phyloP scores from a whole-genome alignment of 345 rosid genomes.

The Crucihimalaya himalaica region DNA sequence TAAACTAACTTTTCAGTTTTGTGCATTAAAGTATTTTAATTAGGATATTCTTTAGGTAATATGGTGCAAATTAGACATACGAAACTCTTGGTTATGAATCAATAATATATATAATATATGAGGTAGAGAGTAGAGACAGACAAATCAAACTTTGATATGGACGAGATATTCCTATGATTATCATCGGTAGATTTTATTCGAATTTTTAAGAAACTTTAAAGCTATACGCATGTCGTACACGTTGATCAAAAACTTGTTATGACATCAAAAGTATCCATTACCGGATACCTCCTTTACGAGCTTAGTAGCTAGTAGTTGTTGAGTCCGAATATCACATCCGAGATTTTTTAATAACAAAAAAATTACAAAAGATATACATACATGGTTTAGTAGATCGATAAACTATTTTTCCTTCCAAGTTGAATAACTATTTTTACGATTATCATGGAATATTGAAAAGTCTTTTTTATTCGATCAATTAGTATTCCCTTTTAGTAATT shows the following conservation, averaged over 20 bases:
- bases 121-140: constrained; percentile 15
- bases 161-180: constrained; percentile 18
- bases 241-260: not conserved
- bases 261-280: constrained; percentile 21
- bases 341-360: too few relatives aligned
- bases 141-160: not conserved
- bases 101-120: not conserved
- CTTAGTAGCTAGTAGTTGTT: constrained; percentile 21
- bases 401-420: not conserved
- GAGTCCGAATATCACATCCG: constrained; percentile 28
- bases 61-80: constrained; percentile 13
- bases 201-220: not conserved
- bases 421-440: not conserved
- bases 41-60: not conserved
- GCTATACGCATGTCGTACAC: constrained; percentile 19
- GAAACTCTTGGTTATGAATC: constrained; percentile 6
- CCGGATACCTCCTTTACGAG: not conserved
- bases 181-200: constrained; percentile 28
- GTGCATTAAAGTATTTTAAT: not conserved
- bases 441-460: not conserved
- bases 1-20: not conserved
- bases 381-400: not conserved
- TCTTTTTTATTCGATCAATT: not conserved
- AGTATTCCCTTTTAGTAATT: not conserved
- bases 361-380: too few relatives aligned